Evolutionary conservation across 805 yeast genomes (phyloP).

Genomic region (Yarrowia divulgata): DNA sequence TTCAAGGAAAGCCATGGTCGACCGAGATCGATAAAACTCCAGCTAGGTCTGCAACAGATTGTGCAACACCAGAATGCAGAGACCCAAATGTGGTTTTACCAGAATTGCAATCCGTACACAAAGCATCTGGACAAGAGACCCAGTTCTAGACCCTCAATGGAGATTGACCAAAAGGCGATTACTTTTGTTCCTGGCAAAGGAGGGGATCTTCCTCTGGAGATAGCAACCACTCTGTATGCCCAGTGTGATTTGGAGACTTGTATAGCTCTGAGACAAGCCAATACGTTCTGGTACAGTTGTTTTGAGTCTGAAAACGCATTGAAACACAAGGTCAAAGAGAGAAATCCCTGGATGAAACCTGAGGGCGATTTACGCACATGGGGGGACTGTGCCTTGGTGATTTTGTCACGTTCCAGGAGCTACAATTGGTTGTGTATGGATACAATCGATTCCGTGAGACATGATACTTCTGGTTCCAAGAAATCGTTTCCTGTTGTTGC

Average conservation of each 20-base stretch:
- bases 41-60: not conserved
- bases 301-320: not conserved
- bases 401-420: not conserved
- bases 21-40: not conserved
- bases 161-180: not conserved
- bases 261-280: not conserved
- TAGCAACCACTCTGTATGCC: not conserved
- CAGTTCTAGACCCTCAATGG: not conserved
- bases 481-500: too few species aligned
- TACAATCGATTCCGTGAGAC: too few species aligned
- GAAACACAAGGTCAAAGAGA: not conserved
- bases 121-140: not conserved
- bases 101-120: not conserved
- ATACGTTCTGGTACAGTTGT: not conserved
- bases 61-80: not conserved
- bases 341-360: not conserved
- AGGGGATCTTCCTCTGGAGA: not conserved
- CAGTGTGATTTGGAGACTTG: not conserved
- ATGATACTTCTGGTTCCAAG: too few species aligned
- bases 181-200: not conserved
- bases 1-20: too few species aligned
- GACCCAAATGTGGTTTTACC: not conserved
- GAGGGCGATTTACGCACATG: not conserved
- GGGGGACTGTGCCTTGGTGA: not conserved
- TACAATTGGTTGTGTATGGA: too few species aligned